Evolutionary conservation across 75 land plant species (phyloP).

Genomic region (Cryptomeria japonica): DNA sequence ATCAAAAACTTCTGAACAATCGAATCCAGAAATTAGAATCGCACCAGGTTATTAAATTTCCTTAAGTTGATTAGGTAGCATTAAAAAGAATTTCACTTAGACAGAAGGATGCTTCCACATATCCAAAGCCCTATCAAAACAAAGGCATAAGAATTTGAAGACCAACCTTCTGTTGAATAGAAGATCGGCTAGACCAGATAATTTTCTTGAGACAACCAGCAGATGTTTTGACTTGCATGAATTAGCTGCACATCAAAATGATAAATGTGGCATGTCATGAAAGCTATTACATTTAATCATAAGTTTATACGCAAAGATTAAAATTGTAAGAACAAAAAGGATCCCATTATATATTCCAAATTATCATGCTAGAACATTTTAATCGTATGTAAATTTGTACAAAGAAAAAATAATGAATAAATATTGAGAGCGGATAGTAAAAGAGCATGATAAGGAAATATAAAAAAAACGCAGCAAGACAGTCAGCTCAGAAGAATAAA

Average conservation of each 20-base stretch:
- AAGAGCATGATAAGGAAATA: not conserved
- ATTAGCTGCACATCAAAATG: slow-evolving; percentile 1
- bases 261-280: not conserved
- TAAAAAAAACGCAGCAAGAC: not conserved
- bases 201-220: slow-evolving; percentile 1
- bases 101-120: not conserved
- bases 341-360: not conserved
- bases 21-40: too few relatives aligned
- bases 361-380: too few relatives aligned
- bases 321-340: not conserved
- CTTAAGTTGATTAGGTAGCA: not conserved
- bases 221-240: slow-evolving; percentile 2
- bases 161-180: slow-evolving; percentile 7
- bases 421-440: not conserved
- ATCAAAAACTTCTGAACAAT: too few relatives aligned
- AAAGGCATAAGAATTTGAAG: not conserved
- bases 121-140: not conserved
- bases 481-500: not conserved
- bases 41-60: too few relatives aligned
- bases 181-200: slow-evolving; percentile 10
- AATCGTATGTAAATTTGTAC: too few relatives aligned
- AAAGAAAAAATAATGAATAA: not conserved
- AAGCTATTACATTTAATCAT: not conserved
- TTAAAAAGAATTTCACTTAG: not conserved
- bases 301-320: not conserved